phyloP scores from a whole-genome alignment of 2,329 filamentous ascomycete genomes.

The Seiridium cupressi region DNA sequence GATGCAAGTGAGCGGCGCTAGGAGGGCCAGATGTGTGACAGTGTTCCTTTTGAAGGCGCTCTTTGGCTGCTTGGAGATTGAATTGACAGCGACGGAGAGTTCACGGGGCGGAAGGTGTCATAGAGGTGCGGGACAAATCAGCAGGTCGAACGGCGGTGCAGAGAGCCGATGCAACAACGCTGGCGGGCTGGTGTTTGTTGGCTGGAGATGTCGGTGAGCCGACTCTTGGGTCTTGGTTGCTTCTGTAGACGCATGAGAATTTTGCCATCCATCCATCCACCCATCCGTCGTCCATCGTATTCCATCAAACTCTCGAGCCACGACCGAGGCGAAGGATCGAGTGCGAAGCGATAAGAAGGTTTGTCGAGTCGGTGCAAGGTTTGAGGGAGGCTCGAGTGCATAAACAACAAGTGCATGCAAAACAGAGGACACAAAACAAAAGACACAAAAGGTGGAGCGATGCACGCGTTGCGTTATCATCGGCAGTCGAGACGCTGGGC shows the following conservation, averaged over 20 bases:
- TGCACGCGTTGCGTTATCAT: too few species aligned
- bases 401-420: neutral
- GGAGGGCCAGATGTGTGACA: neutral
- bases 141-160: slow-evolving; percentile 1
- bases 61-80: neutral
- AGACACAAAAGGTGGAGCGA: neutral
- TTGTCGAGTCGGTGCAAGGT: neutral
- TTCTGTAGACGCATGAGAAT: too few species aligned
- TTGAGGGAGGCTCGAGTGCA: neutral
- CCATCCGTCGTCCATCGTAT: too few species aligned
- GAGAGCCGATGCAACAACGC: neutral
- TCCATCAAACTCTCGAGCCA: neutral
- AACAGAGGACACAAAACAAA: neutral
- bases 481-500: too few species aligned
- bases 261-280: too few species aligned
- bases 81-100: neutral
- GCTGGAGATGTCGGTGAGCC: neutral
- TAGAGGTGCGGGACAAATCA: neutral
- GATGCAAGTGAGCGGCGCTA: neutral
- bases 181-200: too few species aligned
- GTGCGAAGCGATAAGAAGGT: neutral
- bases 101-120: neutral
- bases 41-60: too few species aligned
- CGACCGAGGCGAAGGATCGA: too few species aligned
- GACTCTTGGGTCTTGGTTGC: neutral